A percentile compares a stretch with the other conserved stretches of the same genome.
Conservation (phyloP, 352 stramenopile genomes). For the Pythium utonaiense region DNA sequence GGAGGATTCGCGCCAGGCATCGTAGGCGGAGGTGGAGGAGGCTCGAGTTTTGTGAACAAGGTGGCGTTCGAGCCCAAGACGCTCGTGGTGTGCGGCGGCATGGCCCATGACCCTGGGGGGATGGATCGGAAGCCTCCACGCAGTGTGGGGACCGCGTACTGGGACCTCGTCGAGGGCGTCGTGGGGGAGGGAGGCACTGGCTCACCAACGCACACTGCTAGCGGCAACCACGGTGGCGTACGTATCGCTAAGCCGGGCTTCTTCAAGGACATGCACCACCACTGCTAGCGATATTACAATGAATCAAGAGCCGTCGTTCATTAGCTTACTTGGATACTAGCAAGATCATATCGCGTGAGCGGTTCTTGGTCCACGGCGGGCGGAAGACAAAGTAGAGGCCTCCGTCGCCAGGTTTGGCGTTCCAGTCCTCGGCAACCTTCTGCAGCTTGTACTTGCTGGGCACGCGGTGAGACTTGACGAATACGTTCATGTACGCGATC, state of each 20-base stretch:
- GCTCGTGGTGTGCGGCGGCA: constrained; percentile 37
- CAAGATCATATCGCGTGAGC: constrained; percentile 20
- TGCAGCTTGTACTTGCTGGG: constrained; percentile 70
- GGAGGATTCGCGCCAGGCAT: constrained; percentile 71
- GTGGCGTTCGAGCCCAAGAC: constrained; percentile 38
- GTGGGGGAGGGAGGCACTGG: constrained; percentile 56
- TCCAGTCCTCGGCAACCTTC: constrained; percentile 82
- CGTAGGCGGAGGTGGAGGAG: constrained; percentile 57
- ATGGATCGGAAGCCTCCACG: constrained; percentile 52
- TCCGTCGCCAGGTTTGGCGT: constrained; percentile 28
- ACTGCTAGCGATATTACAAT: constrained; percentile 30
- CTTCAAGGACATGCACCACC: constrained; percentile 76
- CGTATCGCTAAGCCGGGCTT: constrained; percentile 58
- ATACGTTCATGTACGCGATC: constrained; percentile 83
- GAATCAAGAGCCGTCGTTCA: neutral
- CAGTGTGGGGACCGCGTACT: constrained; percentile 43
- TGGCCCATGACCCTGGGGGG: constrained; percentile 38
- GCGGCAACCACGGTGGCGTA: constrained; percentile 62
- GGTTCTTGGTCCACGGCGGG: constrained; percentile 33
- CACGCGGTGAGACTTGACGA: constrained; percentile 61
- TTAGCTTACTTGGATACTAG: constrained; percentile 15
- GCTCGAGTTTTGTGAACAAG: constrained; percentile 59
- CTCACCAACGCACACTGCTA: constrained; percentile 17
- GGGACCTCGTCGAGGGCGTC: constrained; percentile 53
- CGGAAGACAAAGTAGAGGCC: constrained; percentile 45